Percentiles rank a stretch among this genome's conserved stretches.
phyloP scores from a whole-genome alignment of 805 yeast species.

The Yamadazyma takamatsuzukensis region DNA sequence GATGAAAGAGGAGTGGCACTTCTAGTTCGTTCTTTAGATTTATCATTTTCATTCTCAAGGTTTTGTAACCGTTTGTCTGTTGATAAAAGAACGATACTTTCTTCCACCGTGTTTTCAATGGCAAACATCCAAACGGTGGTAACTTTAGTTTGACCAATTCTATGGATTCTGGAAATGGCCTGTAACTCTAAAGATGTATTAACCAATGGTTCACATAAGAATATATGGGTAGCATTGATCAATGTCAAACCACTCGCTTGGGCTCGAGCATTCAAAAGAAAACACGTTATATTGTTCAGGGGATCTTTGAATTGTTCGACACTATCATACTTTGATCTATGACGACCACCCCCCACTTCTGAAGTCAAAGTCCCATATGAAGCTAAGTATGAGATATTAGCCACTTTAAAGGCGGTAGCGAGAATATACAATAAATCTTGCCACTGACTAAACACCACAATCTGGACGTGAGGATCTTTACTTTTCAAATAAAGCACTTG shows the following conservation, averaged over 20 bases:
- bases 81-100: conserved; percentile 70
- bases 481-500: conserved; percentile 63
- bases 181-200: conserved; percentile 85
- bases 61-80: conserved; percentile 56
- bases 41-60: conserved; percentile 14
- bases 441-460: conserved; percentile 90
- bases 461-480: conserved; percentile 63
- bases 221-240: conserved; percentile 88
- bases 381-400: conserved; percentile 56
- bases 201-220: conserved; percentile 88
- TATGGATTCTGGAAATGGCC: conserved; percentile 86
- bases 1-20: no score
- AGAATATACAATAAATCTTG: conserved; percentile 64
- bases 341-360: conserved; percentile 27
- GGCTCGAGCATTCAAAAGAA: conserved; percentile 77
- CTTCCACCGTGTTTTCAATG: conserved; percentile 82
- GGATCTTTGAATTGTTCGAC: conserved; percentile 59
- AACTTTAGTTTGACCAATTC: conserved; percentile 81
- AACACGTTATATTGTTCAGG: conserved; percentile 67
- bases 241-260: conserved; percentile 90
- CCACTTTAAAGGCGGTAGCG: conserved; percentile 59
- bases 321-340: conserved; percentile 28
- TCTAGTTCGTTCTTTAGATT: conserved; percentile 5
- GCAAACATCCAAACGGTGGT: conserved; percentile 94
- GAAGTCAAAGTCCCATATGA: conserved; percentile 41